Percentiles rank a stretch among this genome's conserved stretches.
phyloP scores from a whole-genome alignment of 257 asterid genomes.

The Solanum clarkiae region DNA sequence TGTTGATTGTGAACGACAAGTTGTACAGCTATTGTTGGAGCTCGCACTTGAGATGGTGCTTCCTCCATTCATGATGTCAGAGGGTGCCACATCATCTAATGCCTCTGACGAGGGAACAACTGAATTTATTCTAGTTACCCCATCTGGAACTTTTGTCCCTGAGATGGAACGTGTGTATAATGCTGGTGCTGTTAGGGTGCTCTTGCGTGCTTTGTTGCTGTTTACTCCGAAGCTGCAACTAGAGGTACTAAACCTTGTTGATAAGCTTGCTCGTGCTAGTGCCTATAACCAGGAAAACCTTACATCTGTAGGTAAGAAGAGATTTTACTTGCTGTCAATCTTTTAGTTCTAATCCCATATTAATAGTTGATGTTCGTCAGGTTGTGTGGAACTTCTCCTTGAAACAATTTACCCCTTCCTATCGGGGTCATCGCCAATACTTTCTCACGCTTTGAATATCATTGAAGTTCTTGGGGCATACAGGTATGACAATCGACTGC shows the following conservation, averaged over 20 bases:
- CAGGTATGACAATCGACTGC: slow-evolving; percentile 31
- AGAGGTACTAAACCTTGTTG: slow-evolving; percentile 73
- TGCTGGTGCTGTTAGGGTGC: slow-evolving; percentile 87
- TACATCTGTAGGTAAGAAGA: slow-evolving; percentile 80
- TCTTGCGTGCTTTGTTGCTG: slow-evolving; percentile 66
- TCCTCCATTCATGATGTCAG: slow-evolving; percentile 74
- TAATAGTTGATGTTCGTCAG: slow-evolving; percentile 27
- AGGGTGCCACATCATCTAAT: slow-evolving; percentile 29
- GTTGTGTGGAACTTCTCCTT: slow-evolving; percentile 94
- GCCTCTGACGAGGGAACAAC: slow-evolving; percentile 37
- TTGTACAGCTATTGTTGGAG: slow-evolving; percentile 78
- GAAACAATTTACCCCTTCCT: slow-evolving; percentile 87
- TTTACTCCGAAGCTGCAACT: slow-evolving; percentile 94
- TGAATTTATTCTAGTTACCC: slow-evolving; percentile 49
- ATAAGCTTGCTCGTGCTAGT: slow-evolving; percentile 76
- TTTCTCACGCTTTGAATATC: slow-evolving; percentile 69
- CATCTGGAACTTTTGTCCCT: slow-evolving; percentile 59
- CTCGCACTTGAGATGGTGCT: slow-evolving; percentile 83
- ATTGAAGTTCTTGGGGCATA: slow-evolving; percentile 96
- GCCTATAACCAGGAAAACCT: slow-evolving; percentile 91
- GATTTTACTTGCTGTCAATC: slow-evolving; percentile 2
- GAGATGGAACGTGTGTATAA: slow-evolving; percentile 72
- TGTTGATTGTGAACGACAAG: slow-evolving; percentile 90
- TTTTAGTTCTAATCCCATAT: background rate
- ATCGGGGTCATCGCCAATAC: slow-evolving; percentile 64